Conservation (phyloP, 2,329 filamentous ascomycete species). For the Fusarium miscanthi region DNA sequence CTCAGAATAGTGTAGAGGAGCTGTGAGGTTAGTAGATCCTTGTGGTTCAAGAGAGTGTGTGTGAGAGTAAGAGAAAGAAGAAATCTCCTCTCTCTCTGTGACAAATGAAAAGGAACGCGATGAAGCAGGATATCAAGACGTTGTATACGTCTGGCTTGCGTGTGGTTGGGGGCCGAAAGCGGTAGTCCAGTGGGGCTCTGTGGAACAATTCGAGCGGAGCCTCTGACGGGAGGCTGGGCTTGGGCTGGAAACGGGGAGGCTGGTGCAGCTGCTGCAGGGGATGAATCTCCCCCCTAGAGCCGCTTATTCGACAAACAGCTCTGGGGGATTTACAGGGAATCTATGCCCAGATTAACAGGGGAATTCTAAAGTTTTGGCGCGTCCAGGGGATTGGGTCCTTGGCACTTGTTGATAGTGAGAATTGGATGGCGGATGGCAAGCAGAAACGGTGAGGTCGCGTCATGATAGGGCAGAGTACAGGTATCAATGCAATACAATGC, state of each 20-base stretch:
- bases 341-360: constrained; percentile 29
- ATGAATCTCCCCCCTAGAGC: constrained; percentile 22
- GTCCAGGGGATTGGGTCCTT: constrained; percentile 34
- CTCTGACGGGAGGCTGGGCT: constrained; percentile 44
- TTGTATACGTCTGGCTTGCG: constrained; percentile 45
- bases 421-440: constrained; percentile 4
- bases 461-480: constrained; percentile 4
- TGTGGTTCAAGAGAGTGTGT: constrained; percentile 15
- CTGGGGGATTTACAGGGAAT: constrained; percentile 36
- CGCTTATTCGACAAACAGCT: constrained; percentile 25
- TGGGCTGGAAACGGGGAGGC: constrained; percentile 48
- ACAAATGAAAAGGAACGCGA: constrained; percentile 23
- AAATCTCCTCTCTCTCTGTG: constrained; percentile 28
- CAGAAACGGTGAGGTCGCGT: constrained; percentile 10
- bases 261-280: constrained; percentile 47
- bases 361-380: constrained; percentile 28
- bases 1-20: neutral
- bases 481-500: constrained; percentile 1
- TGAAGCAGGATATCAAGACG: constrained; percentile 41
- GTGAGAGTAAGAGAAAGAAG: constrained; percentile 21
- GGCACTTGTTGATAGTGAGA: constrained; percentile 23
- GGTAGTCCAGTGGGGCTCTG: constrained; percentile 40
- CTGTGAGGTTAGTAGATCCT: constrained; percentile 31
- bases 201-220: constrained; percentile 28
- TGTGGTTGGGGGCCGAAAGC: constrained; percentile 48